Percentiles rank a stretch among this genome's conserved stretches.
These are phyloP conservation scores for Parastagonospora avenae DNA, from an alignment of 2,329 filamentous ascomycete species.

Conservation along the genomic window DNA sequence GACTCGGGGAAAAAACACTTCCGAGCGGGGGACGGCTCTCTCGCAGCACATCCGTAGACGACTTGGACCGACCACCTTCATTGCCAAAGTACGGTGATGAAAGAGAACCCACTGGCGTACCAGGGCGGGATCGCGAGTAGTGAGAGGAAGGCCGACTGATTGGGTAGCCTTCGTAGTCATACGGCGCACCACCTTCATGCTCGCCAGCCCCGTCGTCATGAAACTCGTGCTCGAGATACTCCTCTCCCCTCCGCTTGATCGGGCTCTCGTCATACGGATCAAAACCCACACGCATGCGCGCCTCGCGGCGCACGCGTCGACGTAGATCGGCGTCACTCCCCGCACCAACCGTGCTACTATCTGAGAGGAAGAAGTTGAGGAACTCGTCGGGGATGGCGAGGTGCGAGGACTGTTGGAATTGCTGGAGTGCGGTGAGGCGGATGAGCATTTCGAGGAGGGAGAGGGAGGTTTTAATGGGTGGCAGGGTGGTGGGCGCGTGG, in stretches of 20 bases:
- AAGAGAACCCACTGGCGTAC: conserved; percentile 20
- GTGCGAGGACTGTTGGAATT: conserved; percentile 89
- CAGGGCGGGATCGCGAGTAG: conserved; percentile 23
- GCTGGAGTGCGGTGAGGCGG: conserved; percentile 82
- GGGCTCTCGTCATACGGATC: conserved; percentile 75
- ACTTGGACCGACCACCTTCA: conserved; percentile 8
- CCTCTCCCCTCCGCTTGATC: conserved; percentile 68
- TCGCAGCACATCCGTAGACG: conserved; percentile 20
- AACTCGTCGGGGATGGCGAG: conserved; percentile 90
- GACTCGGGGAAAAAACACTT: conserved; percentile 36
- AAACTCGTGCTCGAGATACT: conserved; percentile 60
- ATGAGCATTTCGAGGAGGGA: conserved; percentile 89
- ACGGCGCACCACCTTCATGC: conserved; percentile 12
- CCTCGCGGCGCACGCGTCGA: conserved; percentile 64
- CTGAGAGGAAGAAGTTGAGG: conserved; percentile 82
- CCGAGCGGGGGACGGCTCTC: conserved; percentile 9
- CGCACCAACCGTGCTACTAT: conserved; percentile 69
- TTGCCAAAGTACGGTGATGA: conserved; percentile 7
- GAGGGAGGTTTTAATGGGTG: conserved; percentile 66
- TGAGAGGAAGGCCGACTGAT: conserved; percentile 19
- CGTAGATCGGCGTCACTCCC: conserved; percentile 66
- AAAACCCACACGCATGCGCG: conserved; percentile 67
- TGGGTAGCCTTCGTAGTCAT: conserved; percentile 40
- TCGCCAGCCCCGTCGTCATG: conserved; percentile 17
- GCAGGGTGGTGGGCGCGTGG: conserved; percentile 40